A percentile compares a stretch with the other conserved stretches of the same genome.
Evolutionary conservation across 2,329 filamentous ascomycete genomes (phyloP).

Genomic region (Fusarium anthophilum): DNA sequence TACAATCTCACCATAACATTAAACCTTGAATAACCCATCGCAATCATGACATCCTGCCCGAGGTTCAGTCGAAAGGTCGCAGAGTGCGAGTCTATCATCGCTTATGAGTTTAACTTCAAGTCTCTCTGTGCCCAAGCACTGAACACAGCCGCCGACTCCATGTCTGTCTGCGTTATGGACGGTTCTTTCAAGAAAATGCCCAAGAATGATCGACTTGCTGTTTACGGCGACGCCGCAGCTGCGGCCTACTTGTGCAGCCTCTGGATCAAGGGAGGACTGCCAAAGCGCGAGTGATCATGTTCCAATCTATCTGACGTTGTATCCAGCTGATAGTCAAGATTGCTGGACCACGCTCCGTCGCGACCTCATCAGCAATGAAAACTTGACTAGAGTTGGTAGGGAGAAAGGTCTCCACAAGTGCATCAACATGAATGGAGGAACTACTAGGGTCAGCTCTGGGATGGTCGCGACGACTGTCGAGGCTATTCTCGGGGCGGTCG

Average conservation of each 20-base stretch:
- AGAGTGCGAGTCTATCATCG: not conserved
- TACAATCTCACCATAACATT: no score
- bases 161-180: not conserved
- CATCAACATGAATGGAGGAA: not conserved
- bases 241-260: not conserved
- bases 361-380: not conserved
- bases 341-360: not conserved
- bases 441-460: not conserved
- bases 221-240: not conserved
- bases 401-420: not conserved
- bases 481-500: not conserved
- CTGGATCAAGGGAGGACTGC: not conserved
- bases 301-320: rapidly evolving
- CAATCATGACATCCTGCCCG: not conserved
- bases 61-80: not conserved
- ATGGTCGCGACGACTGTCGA: not conserved
- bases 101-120: not conserved
- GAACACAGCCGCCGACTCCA: not conserved
- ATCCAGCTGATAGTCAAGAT: rapidly evolving
- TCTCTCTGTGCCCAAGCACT: not conserved
- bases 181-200: not conserved
- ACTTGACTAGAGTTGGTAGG: rapidly evolving
- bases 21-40: not conserved
- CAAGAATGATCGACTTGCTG: not conserved
- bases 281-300: not conserved